Evolutionary conservation across 2,329 filamentous ascomycete species (phyloP), one percentile per base, ranked within the genome.

Genomic region (Colletotrichum trifolii): DNA sequence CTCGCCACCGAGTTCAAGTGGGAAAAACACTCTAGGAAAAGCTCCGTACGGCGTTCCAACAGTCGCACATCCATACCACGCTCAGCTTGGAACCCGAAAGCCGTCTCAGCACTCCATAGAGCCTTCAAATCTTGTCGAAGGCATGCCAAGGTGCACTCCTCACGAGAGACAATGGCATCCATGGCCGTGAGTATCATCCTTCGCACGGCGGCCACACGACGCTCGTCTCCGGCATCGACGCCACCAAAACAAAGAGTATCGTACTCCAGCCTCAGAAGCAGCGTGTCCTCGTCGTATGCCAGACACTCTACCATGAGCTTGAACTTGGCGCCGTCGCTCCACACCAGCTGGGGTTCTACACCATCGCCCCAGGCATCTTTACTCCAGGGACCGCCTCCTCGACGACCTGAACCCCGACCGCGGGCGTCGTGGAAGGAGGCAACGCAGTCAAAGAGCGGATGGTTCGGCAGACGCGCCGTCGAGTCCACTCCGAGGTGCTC

Each of bases 401-500:
- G 17, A 12, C 43, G 39, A 15, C 42, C 25, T 34, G 17, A 17
- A 12, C 35, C 1, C 4, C 15, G 3, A 13, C 39, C 8, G 9
- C 49, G 49, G 11, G 60, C 38, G 36, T 70, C 68, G 59, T 73
- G 71, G 47, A 71, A 71, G 2, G 71, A 68, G 2, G 71, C 71
- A 62, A 72, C 67, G 46, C 57, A 48, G 49, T 73, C 71, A 34
- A 73, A 71, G 8, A 73, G 50, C 5, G 69, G 69, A 25, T 72
- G 67, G 7, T 66, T 40, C 1, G 68, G 68, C n/a, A 55, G 46
- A 6, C 45, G 50, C 45, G n/a, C 43, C 8, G 12, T 39, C 9
- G 39, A 33, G 35, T 15, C 36, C 34, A 69, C 47, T 7, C 54
- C 60, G 10, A 74, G 48, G 40, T 70, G 68, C 7, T 68, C n/a